A percentile compares a stretch with the other conserved stretches of the same genome.
Conservation (phyloP, 1,139 yeast genomes). For the Lodderomyces metapsilosis region DNA sequence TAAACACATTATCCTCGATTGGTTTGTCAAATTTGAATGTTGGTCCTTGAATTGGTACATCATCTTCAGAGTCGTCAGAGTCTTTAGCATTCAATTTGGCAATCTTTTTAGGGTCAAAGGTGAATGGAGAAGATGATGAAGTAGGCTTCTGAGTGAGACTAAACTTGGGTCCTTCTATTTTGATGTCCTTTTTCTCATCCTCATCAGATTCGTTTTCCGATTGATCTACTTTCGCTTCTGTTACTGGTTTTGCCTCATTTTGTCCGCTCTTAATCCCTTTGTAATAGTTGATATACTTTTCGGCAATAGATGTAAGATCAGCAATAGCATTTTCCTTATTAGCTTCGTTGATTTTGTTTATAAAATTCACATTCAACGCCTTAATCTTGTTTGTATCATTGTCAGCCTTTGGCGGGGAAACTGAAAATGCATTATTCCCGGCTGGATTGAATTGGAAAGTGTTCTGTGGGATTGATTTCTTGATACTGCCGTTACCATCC, state of each 20-base stretch:
- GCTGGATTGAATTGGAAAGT: constrained; percentile 2
- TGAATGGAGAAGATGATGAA: constrained; percentile 53
- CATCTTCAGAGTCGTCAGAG: constrained; percentile 53
- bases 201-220: too few species aligned
- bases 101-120: constrained; percentile 47
- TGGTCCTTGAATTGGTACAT: constrained; percentile 65
- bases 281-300: constrained; percentile 60
- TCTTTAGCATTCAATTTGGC: constrained; percentile 32
- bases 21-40: constrained; percentile 52
- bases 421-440: not conserved
- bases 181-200: constrained; percentile 39
- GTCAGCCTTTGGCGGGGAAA: constrained; percentile 3
- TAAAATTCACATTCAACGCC: constrained; percentile 70
- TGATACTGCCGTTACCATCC: constrained; percentile 3
- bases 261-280: constrained; percentile 31
- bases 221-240: constrained; percentile 28
- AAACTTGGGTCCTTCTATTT: constrained; percentile 66
- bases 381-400: constrained; percentile 44
- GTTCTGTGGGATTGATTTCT: constrained; percentile 3
- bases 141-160: constrained; percentile 53
- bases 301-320: constrained; percentile 56
- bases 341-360: constrained; percentile 46
- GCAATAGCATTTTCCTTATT: constrained; percentile 49
- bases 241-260: constrained; percentile 9
- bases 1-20: constrained; percentile 50